Conservation (phyloP, 106 monocot species). For the Allium cepa region DNA sequence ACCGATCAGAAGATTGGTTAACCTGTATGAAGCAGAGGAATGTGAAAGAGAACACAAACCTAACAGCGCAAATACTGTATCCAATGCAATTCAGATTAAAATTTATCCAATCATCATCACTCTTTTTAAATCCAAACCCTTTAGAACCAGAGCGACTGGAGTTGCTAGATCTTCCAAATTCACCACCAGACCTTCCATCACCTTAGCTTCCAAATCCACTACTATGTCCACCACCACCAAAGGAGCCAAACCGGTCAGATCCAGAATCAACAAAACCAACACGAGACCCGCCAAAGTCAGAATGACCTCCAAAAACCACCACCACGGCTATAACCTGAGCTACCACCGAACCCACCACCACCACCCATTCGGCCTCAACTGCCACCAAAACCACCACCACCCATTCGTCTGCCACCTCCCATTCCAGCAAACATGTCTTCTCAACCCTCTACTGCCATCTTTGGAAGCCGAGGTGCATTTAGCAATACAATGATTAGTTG, state of each 20-base stretch:
- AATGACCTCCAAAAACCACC: background rate
- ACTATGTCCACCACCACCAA: background rate
- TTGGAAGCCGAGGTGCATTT: slow-evolving; percentile 44
- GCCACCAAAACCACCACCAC: slow-evolving; percentile 9
- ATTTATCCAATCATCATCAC: background rate
- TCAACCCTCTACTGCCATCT: slow-evolving; percentile 41
- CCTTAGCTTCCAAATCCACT: background rate
- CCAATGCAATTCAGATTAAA: background rate
- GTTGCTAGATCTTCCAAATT: background rate
- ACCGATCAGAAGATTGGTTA: too few species aligned
- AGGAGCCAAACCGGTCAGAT: background rate
- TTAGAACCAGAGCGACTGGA: slow-evolving; percentile 1
- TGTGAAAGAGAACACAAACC: background rate
- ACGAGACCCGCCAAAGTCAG: background rate
- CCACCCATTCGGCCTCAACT: slow-evolving; percentile 2
- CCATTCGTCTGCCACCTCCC: slow-evolving; percentile 16
- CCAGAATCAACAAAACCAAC: background rate
- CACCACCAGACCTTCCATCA: background rate
- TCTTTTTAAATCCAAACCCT: background rate
- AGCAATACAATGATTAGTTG: background rate
- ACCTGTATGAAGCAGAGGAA: background rate
- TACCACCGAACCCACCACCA: background rate
- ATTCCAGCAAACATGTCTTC: background rate
- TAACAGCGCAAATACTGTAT: background rate
- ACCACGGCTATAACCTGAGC: background rate